Base-by-base conservation (phyloP, 140 eudicot genomes). In the Ambrosia hybrid region DNA sequence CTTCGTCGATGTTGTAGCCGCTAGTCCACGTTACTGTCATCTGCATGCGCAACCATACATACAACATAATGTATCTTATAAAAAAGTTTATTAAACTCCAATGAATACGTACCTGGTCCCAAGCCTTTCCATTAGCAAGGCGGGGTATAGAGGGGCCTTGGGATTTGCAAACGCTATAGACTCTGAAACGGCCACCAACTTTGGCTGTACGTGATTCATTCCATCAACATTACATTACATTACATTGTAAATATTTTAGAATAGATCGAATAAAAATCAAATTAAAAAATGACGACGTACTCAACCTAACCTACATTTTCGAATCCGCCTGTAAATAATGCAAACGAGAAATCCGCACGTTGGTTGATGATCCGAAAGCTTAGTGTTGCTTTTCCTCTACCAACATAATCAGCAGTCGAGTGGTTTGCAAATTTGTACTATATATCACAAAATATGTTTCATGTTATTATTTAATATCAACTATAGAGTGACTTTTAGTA, bases 61-160 rank as follows among this genome's bases (percentile, higher is more conserved):
- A 70, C n/a, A 60, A 56, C 73, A 21, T 16, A 39, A 16, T 2
- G 55, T 16, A 59, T 51, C 59, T 2, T 12, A 14, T 52, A 34
- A 43, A 65, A 21, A 21, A 21, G 26, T 21, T 21, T 21, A 21
- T 21, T 21, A 21, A 21, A 21, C 26, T 21, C 26, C 38, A 52
- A 34, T 51, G 38, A 43, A 12, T 21, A 21, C 26, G 85, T 89
- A 85, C 98, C 84, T 80, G 85, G 80, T 93, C 49, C 98, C 96
- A 93, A 71, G 86, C 72, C 33, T 87, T 87, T 57, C 98, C 98
- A 6, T 79, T 85, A 71, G 98, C 96, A 79, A 93, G 90, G 34
- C 96, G 96, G 98, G 96, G 79, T 85, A 92, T 38, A 89, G 85
- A 0, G 98, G 98, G 59, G 88, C 98, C 78, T 87, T 90, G 9